Evolutionary conservation across 805 yeast species (phyloP).

Genomic region (Teunomyces cretensis): DNA sequence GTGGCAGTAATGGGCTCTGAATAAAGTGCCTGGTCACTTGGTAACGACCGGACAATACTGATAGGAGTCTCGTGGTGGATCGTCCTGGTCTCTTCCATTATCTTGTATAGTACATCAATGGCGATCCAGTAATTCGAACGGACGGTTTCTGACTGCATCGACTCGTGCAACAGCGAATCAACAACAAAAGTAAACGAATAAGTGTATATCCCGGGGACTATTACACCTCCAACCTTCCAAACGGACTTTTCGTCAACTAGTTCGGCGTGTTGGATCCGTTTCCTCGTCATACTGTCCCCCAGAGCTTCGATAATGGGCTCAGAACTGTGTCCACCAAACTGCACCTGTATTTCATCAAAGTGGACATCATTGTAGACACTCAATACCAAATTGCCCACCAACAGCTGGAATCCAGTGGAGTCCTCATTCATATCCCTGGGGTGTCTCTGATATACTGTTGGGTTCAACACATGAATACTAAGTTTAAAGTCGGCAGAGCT

Average conservation of each 20-base stretch:
- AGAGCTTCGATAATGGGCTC: background rate
- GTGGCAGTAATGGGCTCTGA: slow-evolving; percentile 11
- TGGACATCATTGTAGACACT: background rate
- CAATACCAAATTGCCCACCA: background rate
- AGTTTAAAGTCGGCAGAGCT: slow-evolving; percentile 18
- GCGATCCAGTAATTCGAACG: background rate
- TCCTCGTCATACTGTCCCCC: background rate
- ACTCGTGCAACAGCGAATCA: slow-evolving; percentile 11
- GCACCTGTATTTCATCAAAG: slow-evolving; percentile 1
- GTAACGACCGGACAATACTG: slow-evolving; percentile 1
- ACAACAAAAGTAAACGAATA: slow-evolving; percentile 14
- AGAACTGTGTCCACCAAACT: slow-evolving; percentile 1
- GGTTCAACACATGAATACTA: slow-evolving; percentile 6
- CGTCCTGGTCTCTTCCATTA: background rate
- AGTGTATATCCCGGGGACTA: slow-evolving; percentile 11
- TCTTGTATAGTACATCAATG: background rate
- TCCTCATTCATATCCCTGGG: background rate
- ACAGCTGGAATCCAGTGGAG: background rate
- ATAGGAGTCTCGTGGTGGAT: slow-evolving; percentile 1
- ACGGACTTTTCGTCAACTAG: background rate
- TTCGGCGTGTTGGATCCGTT: background rate
- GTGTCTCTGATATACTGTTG: slow-evolving; percentile 11
- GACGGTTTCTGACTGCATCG: slow-evolving; percentile 7
- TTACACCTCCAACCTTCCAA: background rate
- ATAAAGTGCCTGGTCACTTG: background rate